Percentiles rank a stretch among this genome's conserved stretches.
Evolutionary conservation across 306 rosid species (phyloP).

Genomic region (Quercus cerris): DNA sequence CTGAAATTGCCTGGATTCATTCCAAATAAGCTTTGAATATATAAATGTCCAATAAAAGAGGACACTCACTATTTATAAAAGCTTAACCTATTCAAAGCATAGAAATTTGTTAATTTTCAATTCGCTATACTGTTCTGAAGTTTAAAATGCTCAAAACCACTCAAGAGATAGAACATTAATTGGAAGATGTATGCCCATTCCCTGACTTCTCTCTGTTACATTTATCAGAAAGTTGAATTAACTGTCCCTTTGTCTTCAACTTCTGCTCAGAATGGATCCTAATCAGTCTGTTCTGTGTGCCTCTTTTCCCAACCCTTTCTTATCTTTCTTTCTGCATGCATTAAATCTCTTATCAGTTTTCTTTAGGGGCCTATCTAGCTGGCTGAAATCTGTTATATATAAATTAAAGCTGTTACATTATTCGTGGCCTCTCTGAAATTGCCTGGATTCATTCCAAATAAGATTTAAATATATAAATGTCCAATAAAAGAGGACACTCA

Average conservation of each 20-base stretch:
- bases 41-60: neutral
- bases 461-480: neutral
- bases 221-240: slow-evolving; percentile 2
- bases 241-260: neutral
- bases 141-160: slow-evolving; percentile 58
- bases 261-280: neutral
- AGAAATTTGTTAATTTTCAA: no score
- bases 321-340: neutral
- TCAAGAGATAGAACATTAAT: slow-evolving; percentile 65
- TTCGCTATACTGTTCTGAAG: no score
- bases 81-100: no score
- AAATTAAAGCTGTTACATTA: neutral
- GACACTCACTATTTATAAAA: no score
- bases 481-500: neutral
- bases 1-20: neutral
- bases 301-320: neutral
- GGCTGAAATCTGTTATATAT: neutral
- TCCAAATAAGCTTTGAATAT: neutral
- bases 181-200: slow-evolving; percentile 52
- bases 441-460: neutral
- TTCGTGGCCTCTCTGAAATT: neutral
- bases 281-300: neutral
- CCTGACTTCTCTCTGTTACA: slow-evolving; percentile 4
- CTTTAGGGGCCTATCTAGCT: neutral
- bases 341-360: neutral